These are phyloP conservation scores for Casuarina equisetifolia DNA, from an alignment of 306 rosid species.

Conservation along the genomic window DNA sequence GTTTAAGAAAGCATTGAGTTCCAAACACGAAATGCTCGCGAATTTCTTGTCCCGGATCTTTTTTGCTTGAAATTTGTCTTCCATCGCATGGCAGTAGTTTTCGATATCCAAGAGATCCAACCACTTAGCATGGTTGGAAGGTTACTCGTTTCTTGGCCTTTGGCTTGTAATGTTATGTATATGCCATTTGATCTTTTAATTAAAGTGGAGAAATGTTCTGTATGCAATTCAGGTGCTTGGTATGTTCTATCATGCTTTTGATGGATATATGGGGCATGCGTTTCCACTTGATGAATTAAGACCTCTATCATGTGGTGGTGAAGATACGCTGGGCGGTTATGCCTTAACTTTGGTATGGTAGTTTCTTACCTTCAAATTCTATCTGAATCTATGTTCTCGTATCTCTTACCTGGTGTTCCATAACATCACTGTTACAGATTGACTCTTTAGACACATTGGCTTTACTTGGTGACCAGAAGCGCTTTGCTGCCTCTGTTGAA, in stretches of 20 bases:
- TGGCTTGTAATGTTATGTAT: background rate
- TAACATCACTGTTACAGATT: conserved; percentile 48
- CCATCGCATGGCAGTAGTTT: background rate
- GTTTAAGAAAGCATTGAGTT: background rate
- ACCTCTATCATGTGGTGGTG: conserved; percentile 80
- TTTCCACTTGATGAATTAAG: conserved; percentile 90
- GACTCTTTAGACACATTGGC: conserved; percentile 92
- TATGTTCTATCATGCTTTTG: conserved; percentile 95
- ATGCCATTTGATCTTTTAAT: background rate
- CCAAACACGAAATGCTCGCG: background rate
- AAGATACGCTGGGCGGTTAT: conserved; percentile 88
- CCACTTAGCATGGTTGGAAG: background rate
- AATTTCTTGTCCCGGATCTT: background rate
- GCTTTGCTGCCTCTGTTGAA: conserved; percentile 72
- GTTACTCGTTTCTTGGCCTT: background rate
- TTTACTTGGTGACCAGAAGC: conserved; percentile 76
- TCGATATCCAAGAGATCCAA: background rate
- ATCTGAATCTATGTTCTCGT: background rate
- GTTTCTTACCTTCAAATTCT: background rate
- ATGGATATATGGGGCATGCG: conserved; percentile 91
- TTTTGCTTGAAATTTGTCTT: background rate
- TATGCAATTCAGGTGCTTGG: conserved; percentile 54
- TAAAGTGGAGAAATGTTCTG: background rate
- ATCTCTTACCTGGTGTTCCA: background rate
- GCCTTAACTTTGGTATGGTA: conserved; percentile 81